These are phyloP conservation scores for Karstenula rhodostoma DNA, from an alignment of 2,329 filamentous ascomycete genomes.

Conservation along the genomic window DNA sequence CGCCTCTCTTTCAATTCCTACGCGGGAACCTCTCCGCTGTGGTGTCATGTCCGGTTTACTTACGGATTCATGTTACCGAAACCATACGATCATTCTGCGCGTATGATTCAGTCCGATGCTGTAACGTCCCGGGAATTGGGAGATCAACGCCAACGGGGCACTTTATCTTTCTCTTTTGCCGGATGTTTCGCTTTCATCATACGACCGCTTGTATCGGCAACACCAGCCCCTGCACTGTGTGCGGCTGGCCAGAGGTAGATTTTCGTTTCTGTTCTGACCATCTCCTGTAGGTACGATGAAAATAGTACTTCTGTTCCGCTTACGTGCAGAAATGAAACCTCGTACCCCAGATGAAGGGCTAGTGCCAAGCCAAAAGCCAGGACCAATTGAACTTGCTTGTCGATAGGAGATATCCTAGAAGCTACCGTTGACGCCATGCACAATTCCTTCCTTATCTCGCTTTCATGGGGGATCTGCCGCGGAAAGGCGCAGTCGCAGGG, in stretches of 20 bases:
- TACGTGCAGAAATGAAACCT: slow-evolving; percentile 31
- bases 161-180: slow-evolving; percentile 18
- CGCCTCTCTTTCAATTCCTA: slow-evolving; percentile 8
- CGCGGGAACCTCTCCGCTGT: slow-evolving; percentile 4
- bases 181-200: slow-evolving; percentile 23
- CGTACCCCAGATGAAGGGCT: slow-evolving; percentile 39
- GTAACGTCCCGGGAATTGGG: slow-evolving; percentile 4
- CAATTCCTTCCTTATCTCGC: slow-evolving; percentile 39
- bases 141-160: slow-evolving; percentile 5
- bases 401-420: slow-evolving; percentile 30
- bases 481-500: slow-evolving; percentile 10
- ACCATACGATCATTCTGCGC: background rate
- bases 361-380: slow-evolving; percentile 32
- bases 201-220: slow-evolving; percentile 15
- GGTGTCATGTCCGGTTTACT: background rate
- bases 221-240: slow-evolving; percentile 14
- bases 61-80: slow-evolving; percentile 8
- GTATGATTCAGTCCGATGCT: slow-evolving; percentile 4
- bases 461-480: slow-evolving; percentile 20
- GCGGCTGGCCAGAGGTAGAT: slow-evolving; percentile 9
- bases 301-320: slow-evolving; percentile 41
- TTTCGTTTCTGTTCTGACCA: slow-evolving; percentile 23
- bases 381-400: slow-evolving; percentile 25
- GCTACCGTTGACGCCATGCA: slow-evolving; percentile 41
- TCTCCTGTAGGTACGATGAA: slow-evolving; percentile 31